Conservation (phyloP, 106 monocot genomes). For the Allium sativum region DNA sequence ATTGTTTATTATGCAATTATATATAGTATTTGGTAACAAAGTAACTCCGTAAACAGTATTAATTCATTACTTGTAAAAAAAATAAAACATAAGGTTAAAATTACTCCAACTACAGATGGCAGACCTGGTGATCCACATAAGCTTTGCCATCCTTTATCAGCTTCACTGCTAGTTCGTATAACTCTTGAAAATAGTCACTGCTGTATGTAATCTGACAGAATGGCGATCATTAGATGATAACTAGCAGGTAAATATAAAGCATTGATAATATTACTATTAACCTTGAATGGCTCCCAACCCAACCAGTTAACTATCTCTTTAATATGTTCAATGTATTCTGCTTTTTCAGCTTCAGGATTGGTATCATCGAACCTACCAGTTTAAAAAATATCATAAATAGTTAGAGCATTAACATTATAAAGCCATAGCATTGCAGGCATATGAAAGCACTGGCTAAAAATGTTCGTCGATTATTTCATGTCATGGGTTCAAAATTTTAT, state of each 20-base stretch:
- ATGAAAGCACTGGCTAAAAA: too few species aligned
- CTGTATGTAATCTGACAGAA: constrained; percentile 70
- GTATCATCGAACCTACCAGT: constrained; percentile 86
- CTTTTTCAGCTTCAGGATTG: constrained; percentile 94
- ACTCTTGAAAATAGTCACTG: constrained; percentile 81
- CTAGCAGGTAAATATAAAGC: background rate
- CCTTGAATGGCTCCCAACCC: constrained; percentile 95
- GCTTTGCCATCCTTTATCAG: constrained; percentile 65
- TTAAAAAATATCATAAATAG: background rate
- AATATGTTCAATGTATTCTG: constrained; percentile 93
- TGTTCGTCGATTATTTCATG: too few species aligned
- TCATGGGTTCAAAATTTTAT: too few species aligned
- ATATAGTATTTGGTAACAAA: too few species aligned
- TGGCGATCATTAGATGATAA: background rate
- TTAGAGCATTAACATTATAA: too few species aligned
- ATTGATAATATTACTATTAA: constrained; percentile 6
- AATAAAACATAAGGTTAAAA: too few species aligned
- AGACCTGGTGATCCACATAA: constrained; percentile 99
- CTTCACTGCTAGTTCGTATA: constrained; percentile 79
- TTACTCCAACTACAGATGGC: constrained; percentile 1
- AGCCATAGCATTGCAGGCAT: too few species aligned
- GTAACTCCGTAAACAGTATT: too few species aligned
- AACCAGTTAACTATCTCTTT: constrained; percentile 92
- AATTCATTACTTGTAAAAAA: too few species aligned
- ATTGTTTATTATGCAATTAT: too few species aligned